Percentiles rank a stretch among this genome's conserved stretches.
These are phyloP conservation scores for Neopestalotiopsis sp. DNA, from an alignment of 2,329 filamentous ascomycete species.

Conservation along the genomic window DNA sequence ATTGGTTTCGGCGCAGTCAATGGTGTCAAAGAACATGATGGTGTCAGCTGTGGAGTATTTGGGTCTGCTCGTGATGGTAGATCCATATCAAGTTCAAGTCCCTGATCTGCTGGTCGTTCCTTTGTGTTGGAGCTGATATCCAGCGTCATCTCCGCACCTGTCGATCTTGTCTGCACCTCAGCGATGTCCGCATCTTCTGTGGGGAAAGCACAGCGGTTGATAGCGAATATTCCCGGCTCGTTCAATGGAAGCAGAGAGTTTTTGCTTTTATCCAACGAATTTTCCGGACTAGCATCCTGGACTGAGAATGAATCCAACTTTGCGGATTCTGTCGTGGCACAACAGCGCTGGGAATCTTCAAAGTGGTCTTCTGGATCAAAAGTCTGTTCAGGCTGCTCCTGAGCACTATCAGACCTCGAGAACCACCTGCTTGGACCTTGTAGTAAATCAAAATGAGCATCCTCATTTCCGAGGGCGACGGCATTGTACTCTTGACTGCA, in stretches of 20 bases:
- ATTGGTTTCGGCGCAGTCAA: constrained; percentile 54
- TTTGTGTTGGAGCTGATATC: not conserved
- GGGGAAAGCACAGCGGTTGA: too few species aligned
- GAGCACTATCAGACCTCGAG: not conserved
- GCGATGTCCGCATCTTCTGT: too few species aligned
- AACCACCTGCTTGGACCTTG: not conserved
- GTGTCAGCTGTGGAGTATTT: constrained; percentile 32
- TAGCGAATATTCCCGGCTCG: too few species aligned
- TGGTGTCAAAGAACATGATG: constrained; percentile 35
- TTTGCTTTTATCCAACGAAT: not conserved
- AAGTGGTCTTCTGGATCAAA: not conserved
- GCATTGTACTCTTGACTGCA: not conserved
- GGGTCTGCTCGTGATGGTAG: constrained; percentile 26
- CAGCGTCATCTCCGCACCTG: not conserved
- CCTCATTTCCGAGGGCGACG: not conserved
- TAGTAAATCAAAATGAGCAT: not conserved
- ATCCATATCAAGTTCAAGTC: not conserved
- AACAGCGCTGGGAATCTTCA: not conserved
- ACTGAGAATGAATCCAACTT: not conserved
- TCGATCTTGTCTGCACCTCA: not conserved
- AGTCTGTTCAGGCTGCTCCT: not conserved
- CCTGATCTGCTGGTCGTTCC: not conserved
- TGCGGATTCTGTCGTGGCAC: not conserved
- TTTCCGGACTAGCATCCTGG: not conserved
- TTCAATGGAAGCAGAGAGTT: too few species aligned